phyloP scores from a whole-genome alignment of 768 basidiomycete species.

The Auricularia auricula-judae region DNA sequence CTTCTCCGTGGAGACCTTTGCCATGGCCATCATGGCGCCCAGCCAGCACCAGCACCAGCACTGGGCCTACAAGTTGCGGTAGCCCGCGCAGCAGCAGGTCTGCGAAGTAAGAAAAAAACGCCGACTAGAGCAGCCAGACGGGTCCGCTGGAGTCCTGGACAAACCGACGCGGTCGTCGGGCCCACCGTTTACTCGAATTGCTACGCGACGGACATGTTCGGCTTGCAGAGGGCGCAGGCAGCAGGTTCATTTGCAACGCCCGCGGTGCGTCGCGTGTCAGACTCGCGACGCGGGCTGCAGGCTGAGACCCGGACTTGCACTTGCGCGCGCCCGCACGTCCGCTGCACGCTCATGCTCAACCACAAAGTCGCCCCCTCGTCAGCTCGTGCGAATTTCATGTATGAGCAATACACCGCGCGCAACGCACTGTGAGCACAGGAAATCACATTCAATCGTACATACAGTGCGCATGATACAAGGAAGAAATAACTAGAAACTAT shows the following conservation, averaged over 20 bases:
- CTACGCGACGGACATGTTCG: slow-evolving; percentile 61
- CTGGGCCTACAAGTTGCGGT: neutral
- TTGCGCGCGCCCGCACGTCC: no score
- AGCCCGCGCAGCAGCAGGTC: neutral
- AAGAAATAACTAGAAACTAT: no score
- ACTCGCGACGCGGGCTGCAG: neutral
- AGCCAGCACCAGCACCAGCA: neutral
- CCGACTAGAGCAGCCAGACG: neutral
- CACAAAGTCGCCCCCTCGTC: no score
- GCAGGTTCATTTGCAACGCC: slow-evolving; percentile 79
- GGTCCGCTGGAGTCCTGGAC: neutral
- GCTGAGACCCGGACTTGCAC: no score
- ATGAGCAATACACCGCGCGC: no score
- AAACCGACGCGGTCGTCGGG: neutral
- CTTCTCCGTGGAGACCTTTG: no score
- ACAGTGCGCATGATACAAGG: no score
- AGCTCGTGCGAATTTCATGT: no score
- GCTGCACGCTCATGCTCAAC: no score
- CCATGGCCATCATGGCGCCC: neutral
- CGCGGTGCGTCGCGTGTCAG: slow-evolving; percentile 53
- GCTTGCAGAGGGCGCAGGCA: slow-evolving; percentile 78
- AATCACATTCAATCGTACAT: no score
- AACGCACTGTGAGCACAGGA: no score
- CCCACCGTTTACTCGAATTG: slow-evolving; percentile 22
- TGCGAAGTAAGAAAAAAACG: neutral